Conservation (phyloP, 73 alveolate genomes). For the Paramecium primaurelia region DNA sequence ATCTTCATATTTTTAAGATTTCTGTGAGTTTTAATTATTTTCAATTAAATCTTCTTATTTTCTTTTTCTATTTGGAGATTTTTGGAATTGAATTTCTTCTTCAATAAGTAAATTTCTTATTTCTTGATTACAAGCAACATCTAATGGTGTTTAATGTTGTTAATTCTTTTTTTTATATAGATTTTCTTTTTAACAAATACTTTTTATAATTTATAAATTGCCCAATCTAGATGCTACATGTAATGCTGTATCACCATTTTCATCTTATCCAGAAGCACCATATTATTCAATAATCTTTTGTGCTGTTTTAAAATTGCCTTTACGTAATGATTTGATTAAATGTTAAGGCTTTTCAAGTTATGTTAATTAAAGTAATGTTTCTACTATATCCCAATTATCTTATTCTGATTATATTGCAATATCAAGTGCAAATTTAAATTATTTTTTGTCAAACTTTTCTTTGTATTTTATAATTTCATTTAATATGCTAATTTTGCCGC, state of each 20-base stretch:
- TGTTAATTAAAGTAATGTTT: not conserved
- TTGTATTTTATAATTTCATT: not conserved
- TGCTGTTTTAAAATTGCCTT: not conserved
- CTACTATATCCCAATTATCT: constrained; percentile 49
- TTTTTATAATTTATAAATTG: not conserved
- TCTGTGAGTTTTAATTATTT: not conserved
- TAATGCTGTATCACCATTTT: constrained; percentile 55
- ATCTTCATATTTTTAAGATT: not conserved
- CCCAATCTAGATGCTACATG: constrained; percentile 50
- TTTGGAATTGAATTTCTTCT: not conserved
- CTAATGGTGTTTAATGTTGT: not conserved
- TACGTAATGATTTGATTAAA: not conserved
- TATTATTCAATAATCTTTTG: not conserved
- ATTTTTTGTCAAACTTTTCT: not conserved
- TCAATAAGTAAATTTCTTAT: not conserved
- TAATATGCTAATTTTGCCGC: constrained; percentile 22
- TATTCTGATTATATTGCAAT: not conserved
- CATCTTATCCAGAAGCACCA: constrained; percentile 20
- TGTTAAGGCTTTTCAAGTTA: constrained; percentile 11
- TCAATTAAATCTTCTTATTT: not conserved
- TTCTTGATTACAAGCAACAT: not conserved
- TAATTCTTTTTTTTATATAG: not conserved
- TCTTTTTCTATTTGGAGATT: not conserved
- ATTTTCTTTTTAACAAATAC: not conserved
- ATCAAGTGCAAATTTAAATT: not conserved